Evolutionary conservation across 1,284 basidiomycete species (phyloP), one percentile per base, ranked within the genome.

Genomic region (Ustilago vetiveriae): DNA sequence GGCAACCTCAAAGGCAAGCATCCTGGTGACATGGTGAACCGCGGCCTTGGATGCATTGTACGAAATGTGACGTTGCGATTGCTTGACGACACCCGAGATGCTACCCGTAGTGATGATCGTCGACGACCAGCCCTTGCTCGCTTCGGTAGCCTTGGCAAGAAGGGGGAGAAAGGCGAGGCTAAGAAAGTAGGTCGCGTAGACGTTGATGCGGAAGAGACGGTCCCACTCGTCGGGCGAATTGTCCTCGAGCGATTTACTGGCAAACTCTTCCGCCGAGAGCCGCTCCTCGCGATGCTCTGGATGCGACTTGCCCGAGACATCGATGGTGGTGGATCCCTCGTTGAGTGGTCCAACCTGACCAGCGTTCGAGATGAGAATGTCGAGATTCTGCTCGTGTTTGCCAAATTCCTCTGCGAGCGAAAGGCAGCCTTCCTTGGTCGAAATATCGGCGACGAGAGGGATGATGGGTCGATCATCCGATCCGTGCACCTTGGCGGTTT

Each of bases 181-280:
- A 32, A 70, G 38, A 32, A 77, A 77, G 41, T 74, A 67, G 42
- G 52, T 44, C 14, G 74, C 54, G 33, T 48, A 52, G 36, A 65
- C 58, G 41, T 77, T 76, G 42, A 65, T 39, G n/a, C 55, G 55
- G 56, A 76, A 72, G 7, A 77, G 52, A 4, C 58, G 51, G 44
- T 74, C 60, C 75, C 75, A 77, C 38, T 76, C 63, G 40, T 76
- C 55, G 22, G 76, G 70, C 10, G 60, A 43, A 41, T 76, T 74
- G 33, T 59, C 55, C 35, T 77, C 44, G 41, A 76, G 63, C 26
- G 66, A 47, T 44, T 57, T 53, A 21, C 55, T 57, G 26, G 64
- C 62, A 42, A 69, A 74, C 8, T 66, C 67, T 19, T 60, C 39
- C 8, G 62, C 40, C 13, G 54, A 52, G n/a, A 74, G 48, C 26